Base-by-base conservation (phyloP, 176 grass and related monocot genomes). In the Musa schizocarpa region DNA sequence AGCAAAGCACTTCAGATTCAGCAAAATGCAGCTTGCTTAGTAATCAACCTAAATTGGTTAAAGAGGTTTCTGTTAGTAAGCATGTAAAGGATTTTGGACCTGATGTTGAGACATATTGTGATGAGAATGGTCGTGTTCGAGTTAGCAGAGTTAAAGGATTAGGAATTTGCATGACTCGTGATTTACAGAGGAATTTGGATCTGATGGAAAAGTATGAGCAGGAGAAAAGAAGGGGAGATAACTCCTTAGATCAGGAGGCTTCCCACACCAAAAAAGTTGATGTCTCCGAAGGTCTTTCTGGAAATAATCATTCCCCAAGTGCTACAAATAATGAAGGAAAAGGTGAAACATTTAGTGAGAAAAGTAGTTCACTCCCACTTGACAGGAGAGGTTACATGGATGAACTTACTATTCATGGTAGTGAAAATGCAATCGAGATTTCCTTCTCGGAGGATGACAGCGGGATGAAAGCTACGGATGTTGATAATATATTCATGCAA, bases 131-230 rank as follows among this genome's bases (percentile, higher is more conserved):
- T 8, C 68, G 55, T 63, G 74, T 98, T 78, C 92, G 83, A 83
- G 88, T 98, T 74, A 98, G 88, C 34, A 92, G 94, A 74, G 87
- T 87, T 26, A 93, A 88, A 91, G 94, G 85, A 70, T 83, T 98
- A 75, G 90, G 94, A 78, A 87, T 98, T 80, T 85, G 68, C 65
- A 98, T 98, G 88, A 98, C 94, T 81, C 94, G 94, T 83, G 94
- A 98, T 80, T 87, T 98, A 71, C 94, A 98, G 74, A 87, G 90
- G 86, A 98, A 98, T 86, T 89, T 98, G 63, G 94, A 93, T 85
- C 85, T 98, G 63, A 98, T 98, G 52, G 90, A 92, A 93, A 90
- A 93, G 75, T 78, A 75, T 55, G 90, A 98, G 68, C 86, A 91
- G 69, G 75, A 75, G 61, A 87, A 81, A 83, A 81, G 58, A 79